Evolutionary conservation across 768 basidiomycete genomes (phyloP), one percentile per base, ranked within the genome.

Genomic region (Lepiota brunneoincarnata): DNA sequence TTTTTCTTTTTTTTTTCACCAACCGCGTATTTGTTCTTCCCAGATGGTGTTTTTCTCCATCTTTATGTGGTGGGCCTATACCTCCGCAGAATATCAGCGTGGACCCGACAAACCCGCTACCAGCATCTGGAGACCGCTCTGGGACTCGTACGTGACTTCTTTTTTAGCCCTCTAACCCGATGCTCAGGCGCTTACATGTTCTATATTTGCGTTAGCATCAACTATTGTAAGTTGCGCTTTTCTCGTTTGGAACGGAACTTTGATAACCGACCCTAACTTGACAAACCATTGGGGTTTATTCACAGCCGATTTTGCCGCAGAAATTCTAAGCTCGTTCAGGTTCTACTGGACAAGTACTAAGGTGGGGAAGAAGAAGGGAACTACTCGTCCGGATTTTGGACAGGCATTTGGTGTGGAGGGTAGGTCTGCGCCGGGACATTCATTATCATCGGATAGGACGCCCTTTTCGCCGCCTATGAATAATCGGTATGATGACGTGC

Each of bases 1-100:
- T 3, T 31, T 9, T 31, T 9, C 31, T n/a, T n/a, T n/a, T n/a
- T n/a, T n/a, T n/a, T n/a, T n/a, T n/a, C n/a, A n/a, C n/a, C n/a
- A n/a, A n/a, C n/a, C 14, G 20, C 37, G 15, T 21, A 24, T 21
- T 57, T 36, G 55, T 55, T 61, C 12, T 7, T 15, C 11, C 15
- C 58, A 91, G 89, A 94, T 94, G 92, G 83, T 93, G 41, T 72
- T 92, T 63, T 93, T 94, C 65, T 73, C 91, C 3, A 41, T 66
- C 0, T 66, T 87, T 41, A 94, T 94, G 88, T 79, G 81, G 73
- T 94, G 89, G 89, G 88, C 93, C 0, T 96, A 93, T 65, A 78
- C 77, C 9, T 75, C 77, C 58, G 75, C 70, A 0, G 92, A 93
- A 60, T 95, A 94, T 69, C 69, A 63, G 17, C 64, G 67, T n/a